Base-by-base conservation (phyloP, 371 early-diverging fungal species). In the Enterocytospora artemiae region DNA sequence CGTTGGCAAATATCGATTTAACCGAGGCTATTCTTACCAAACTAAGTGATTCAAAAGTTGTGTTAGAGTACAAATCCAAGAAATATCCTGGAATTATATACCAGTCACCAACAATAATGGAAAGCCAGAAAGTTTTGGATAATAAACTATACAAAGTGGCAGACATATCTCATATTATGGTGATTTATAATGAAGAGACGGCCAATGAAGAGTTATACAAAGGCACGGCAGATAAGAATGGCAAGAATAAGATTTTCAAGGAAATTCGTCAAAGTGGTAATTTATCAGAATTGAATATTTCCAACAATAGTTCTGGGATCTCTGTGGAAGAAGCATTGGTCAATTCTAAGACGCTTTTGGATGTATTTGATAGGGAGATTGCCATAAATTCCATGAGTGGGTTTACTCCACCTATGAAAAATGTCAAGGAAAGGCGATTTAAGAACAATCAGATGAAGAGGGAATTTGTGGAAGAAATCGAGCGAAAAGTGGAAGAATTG, bases 131-230 rank as follows among this genome's bases (percentile, higher is more conserved):
- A 72, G 90, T 91, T 0, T 75, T 87, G 2, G 91, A 95, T 66
- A 86, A 86, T 58, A 90, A 90, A 70, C 82, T 90, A 66, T 88
- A 88, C 72, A 96, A 96, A 78, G 84, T 91, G n/a, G 89, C 88
- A 9, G 95, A 95, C 36, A 68, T 75, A 25, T 72, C 76, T 9
- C 62, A 52, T 30, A 34, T 76, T 30, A 59, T 79, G 37, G 59
- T 74, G 36, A 64, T 75, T 28, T 62, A 59, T 39, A 65, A 56
- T 12, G 18, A 69, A 52, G 41, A 55, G n/a, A 41, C 44, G n/a
- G 31, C 59, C 52, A 37, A 64, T 14, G 55, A 56, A 32, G 77
- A 73, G 16, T 51, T 59, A 28, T 4, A 65, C 24, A 63, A 61
- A 31, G 72, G 56, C 5, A 55, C 62, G 18, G 16, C n/a, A 2